Evolutionary conservation across 2,329 filamentous ascomycete genomes (phyloP), one percentile per base, ranked within the genome.

Genomic region (Aspergillus unguis): DNA sequence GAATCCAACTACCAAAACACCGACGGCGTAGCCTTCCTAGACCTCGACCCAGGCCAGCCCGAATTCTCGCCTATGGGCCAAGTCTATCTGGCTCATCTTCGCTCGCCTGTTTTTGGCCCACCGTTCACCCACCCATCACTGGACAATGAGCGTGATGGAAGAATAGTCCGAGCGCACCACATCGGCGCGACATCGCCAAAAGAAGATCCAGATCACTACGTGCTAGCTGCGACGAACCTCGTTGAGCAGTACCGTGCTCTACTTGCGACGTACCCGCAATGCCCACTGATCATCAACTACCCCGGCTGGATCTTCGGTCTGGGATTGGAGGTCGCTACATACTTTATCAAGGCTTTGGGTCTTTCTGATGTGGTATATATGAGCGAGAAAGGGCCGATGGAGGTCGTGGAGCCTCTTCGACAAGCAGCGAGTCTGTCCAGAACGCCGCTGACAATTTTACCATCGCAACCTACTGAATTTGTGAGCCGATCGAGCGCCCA

Each of bases 21-120:
- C 27, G 68, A 73, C 50, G 73, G 74, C 4, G 75, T 80, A 26
- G 77, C 76, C 48, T 80, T 80, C 55, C 70, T 86, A 11, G 83
- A 85, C 57, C 71, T 85, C 3, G 82, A 86, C 57, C 77, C 80
- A 5, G 77, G 76, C 6, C 80, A 82, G 58, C 81, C 82, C 8
- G 82, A 85, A 61, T 84, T 83, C 58, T 76, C 76, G 1, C 74
- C 81, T 5, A 80, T 80, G 54, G 83, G 83, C 2, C 79, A 82
- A 49, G 68, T 85, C 9, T 84, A 82, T 38, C 73, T 86, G 8
- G 71, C 78, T 3, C 74, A 80, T 46, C 65, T 85, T 10, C 69
- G 68, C 25, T 66, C 74, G 10, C 75, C 79, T 4, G 74, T 80
- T 38, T 74, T 85, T 38, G 81, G 82, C 0, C 81, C 82, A 11